Evolutionary conservation across 2,329 filamentous ascomycete species (phyloP), one percentile per base, ranked within the genome.

Genomic region (Bipolaris gigantea): DNA sequence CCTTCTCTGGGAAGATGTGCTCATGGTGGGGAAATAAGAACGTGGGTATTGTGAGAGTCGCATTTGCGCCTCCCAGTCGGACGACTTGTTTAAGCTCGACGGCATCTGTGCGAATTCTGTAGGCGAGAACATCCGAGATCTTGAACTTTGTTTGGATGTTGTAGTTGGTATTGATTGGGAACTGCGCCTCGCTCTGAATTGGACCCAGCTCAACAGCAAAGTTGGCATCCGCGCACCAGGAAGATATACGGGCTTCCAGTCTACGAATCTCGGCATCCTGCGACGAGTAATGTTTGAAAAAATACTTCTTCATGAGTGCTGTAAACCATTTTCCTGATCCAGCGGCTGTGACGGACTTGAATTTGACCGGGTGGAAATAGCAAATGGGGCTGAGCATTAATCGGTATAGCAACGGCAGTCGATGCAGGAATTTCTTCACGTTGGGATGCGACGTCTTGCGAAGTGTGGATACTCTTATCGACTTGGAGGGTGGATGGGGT

Each of bases 21-120:
- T 83, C 81, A 59, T 83, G 81, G 57, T 82, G 81, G 5, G 81
- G 81, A 5, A 83, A 72, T 1, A 84, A 65, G 59, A 76, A 81
- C 5, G 72, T 75, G 0, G 81, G 81, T 9, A 83, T 72, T 3
- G 72, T 71, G 44, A 83, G 75, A 0, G 75, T 74, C 0, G 78
- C 79, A 54, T 83, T 80, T 23, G 79, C 79, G 6, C 81, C 81
- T 18, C 77, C 80, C 0, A 83, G 68, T 21, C 78, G 74, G 6
- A 82, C 72, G 2, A 83, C 80, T 60, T 82, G 78, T 25, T 75
- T 76, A 9, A 81, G 69, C 8, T 75, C 69, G 7, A 75, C 72
- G 16, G 75, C 70, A 44, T 77, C 67, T 5, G 76, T 76, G 1
- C 78, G 66, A 3, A 77, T 76, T 7, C 80, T 76, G 62, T 81